These are phyloP conservation scores for Trichoderma oligosporum DNA, from an alignment of 2,329 filamentous ascomycete genomes.

Conservation along the genomic window DNA sequence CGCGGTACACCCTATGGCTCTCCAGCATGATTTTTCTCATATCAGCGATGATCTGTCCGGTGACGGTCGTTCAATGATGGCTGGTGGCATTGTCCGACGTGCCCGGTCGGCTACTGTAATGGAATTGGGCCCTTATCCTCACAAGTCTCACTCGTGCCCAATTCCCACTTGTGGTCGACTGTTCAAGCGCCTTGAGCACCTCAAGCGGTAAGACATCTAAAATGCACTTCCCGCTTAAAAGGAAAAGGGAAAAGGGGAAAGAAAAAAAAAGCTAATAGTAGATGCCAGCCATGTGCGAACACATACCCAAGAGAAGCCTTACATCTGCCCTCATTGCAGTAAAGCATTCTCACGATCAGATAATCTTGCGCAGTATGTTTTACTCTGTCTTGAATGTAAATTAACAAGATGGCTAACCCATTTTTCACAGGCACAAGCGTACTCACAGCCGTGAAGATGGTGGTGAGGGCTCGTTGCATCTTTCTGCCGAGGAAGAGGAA, in stretches of 20 bases:
- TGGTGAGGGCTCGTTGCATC: constrained; percentile 54
- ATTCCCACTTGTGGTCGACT: constrained; percentile 95
- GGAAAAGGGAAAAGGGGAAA: no score
- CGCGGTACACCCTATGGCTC: constrained; percentile 64
- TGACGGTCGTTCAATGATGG: constrained; percentile 48
- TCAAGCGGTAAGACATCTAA: constrained; percentile 76
- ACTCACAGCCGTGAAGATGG: constrained; percentile 64
- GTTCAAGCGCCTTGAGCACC: constrained; percentile 98
- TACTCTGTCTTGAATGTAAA: constrained; percentile 31
- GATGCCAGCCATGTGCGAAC: constrained; percentile 86
- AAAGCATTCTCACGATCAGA: constrained; percentile 98
- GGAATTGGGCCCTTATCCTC: constrained; percentile 93
- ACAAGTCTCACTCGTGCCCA: constrained; percentile 98
- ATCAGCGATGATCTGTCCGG: constrained; percentile 61
- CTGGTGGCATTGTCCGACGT: constrained; percentile 77
- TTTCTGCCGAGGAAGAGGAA: constrained; percentile 81
- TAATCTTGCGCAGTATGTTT: constrained; percentile 90
- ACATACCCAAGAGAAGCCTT: constrained; percentile 98
- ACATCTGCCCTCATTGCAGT: constrained; percentile 95
- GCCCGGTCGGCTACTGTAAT: constrained; percentile 93
- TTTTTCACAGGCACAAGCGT: constrained; percentile 72
- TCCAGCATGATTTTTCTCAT: constrained; percentile 67
- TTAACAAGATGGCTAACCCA: constrained; percentile 21
- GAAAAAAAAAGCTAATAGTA: background rate
- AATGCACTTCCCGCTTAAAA: no score